These are phyloP conservation scores for Xylaria sp. DNA, from an alignment of 2,329 filamentous ascomycete genomes.

Conservation along the genomic window DNA sequence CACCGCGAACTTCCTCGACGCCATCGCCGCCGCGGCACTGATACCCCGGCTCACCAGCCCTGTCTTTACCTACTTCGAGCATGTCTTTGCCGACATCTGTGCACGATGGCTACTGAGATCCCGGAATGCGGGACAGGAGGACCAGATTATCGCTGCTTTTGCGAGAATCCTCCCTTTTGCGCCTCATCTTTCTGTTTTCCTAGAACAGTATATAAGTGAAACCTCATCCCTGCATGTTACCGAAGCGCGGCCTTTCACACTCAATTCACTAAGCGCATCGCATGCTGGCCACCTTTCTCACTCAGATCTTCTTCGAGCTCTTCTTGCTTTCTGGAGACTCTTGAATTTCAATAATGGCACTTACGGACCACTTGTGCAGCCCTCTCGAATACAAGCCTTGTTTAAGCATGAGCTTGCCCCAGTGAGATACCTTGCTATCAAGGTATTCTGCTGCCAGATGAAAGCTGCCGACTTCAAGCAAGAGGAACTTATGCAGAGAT, in stretches of 20 bases:
- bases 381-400: constrained; percentile 74
- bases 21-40: constrained; percentile 76
- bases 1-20: constrained; percentile 75
- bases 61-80: constrained; percentile 79
- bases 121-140: constrained; percentile 53
- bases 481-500: constrained; percentile 74
- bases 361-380: constrained; percentile 73
- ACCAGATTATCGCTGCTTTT: constrained; percentile 74
- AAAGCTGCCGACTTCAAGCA: constrained; percentile 82
- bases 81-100: constrained; percentile 82
- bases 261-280: constrained; percentile 46
- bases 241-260: constrained; percentile 39
- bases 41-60: constrained; percentile 75
- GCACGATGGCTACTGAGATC: constrained; percentile 76
- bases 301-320: constrained; percentile 51
- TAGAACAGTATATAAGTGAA: constrained; percentile 60
- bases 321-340: constrained; percentile 81
- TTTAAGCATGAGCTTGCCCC: constrained; percentile 69
- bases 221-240: constrained; percentile 42
- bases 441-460: constrained; percentile 82
- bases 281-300: constrained; percentile 32
- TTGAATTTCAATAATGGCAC: constrained; percentile 77
- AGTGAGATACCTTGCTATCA: constrained; percentile 83
- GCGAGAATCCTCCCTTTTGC: constrained; percentile 84
- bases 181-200: constrained; percentile 79